A percentile compares a stretch with the other conserved stretches of the same genome.
Evolutionary conservation across 2,329 filamentous ascomycete species (phyloP).

Genomic region (Nothophaeocryptopus gaeumannii): DNA sequence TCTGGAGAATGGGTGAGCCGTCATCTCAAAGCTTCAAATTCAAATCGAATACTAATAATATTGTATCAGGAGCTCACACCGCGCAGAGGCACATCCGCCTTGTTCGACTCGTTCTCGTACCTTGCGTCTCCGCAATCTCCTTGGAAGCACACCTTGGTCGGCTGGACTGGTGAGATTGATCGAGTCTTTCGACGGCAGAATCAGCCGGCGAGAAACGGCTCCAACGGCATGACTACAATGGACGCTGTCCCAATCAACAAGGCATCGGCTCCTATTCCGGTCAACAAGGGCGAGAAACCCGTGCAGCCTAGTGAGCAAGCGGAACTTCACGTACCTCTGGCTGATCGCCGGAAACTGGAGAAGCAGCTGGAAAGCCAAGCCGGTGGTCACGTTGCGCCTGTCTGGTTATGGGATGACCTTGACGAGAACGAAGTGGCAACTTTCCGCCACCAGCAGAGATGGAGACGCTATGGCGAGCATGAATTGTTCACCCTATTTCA

Average conservation of each 20-base stretch:
- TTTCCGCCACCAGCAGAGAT: conserved; percentile 78
- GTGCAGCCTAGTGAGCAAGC: conserved; percentile 50
- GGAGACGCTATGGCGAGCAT: conserved; percentile 87
- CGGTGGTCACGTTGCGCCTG: conserved; percentile 75
- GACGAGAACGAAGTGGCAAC: conserved; percentile 65
- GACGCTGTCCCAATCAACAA: conserved; percentile 62
- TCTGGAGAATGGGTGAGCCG: conserved; percentile 55
- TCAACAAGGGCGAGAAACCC: conserved; percentile 55
- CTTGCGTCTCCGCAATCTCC: conserved; percentile 78
- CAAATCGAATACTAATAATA: conserved; percentile 2
- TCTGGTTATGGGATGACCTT: conserved; percentile 80
- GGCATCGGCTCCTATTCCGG: conserved; percentile 74
- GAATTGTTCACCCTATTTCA: conserved; percentile 91
- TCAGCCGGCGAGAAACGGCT: conserved; percentile 18
- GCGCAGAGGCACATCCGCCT: conserved; percentile 81
- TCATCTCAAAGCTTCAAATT: neutral
- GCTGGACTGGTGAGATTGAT: conserved; percentile 80
- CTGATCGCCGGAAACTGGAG: conserved; percentile 72
- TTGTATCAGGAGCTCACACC: conserved; percentile 63
- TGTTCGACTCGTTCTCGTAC: conserved; percentile 87
- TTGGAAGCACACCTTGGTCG: conserved; percentile 90
- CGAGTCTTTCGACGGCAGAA: conserved; percentile 31
- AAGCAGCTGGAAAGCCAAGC: conserved; percentile 68
- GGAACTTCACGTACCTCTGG: conserved; percentile 66
- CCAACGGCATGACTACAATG: conserved; percentile 28